Evolutionary conservation across 352 stramenopile species (phyloP), one percentile per base, ranked within the genome.

Genomic region (Phytophthora pistaciae): DNA sequence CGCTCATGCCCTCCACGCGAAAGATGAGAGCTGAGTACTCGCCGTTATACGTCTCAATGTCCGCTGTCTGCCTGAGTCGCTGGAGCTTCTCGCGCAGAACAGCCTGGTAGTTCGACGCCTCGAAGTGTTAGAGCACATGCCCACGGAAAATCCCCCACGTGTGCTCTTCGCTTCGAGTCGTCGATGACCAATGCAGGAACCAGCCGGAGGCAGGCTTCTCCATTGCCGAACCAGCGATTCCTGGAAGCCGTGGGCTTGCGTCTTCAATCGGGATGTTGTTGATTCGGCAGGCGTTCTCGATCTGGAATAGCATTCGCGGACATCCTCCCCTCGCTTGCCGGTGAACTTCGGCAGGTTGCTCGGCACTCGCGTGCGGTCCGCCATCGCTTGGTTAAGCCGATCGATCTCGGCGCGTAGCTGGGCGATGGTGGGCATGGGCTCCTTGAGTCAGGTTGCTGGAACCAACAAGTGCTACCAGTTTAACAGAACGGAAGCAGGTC

Each of bases 381-480:
- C 53, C 31, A 69, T 63, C 20, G 9, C 63, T 58, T 69, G 53
- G n/a, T 63, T 63, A 1, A 69, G 44, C 27, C 44, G 42, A n/a
- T 58, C 44, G 10, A 69, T 64, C 29, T 69, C 54, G 10, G 63
- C 63, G 1, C 10, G 29, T 54, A 69, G 54, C 9, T 68, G 53
- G 5, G 62, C 29, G 42, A 52, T 68, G 2, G 60, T 60, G 8
- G 50, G 60, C 49, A 67, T 67, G 49, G 36, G 25, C 33, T 67
- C 10, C 10, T 40, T 10, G 33, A 16, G 33, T 40, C 33, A 40
- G 52, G 40, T 49, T 63, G 52, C 38, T 61, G 38, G 38, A 52
- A 68, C 52, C 61, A 68, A 68, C 61, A 68, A 61, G 52, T 61
- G 61, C 52, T 68, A 68, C 52, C 38, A 58, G 52, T 68, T 5